phyloP scores from a whole-genome alignment of 2,329 filamentous ascomycete genomes.

The Lecanosticta acicola region DNA sequence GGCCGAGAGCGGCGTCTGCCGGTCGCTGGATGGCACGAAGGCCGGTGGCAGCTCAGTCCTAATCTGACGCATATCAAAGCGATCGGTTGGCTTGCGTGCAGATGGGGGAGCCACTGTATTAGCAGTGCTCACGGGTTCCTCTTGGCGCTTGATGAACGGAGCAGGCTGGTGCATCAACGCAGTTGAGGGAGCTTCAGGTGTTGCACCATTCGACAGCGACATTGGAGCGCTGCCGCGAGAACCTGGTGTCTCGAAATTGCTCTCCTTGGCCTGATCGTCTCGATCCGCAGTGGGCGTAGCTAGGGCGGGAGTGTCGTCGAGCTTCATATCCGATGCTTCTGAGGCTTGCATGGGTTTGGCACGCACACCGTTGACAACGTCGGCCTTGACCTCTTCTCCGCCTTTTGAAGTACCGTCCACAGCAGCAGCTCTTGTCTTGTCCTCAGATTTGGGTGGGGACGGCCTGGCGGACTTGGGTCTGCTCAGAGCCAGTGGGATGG shows the following conservation, averaged over 20 bases:
- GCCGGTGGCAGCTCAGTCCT: slow-evolving; percentile 29
- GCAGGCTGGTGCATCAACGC: slow-evolving; percentile 2
- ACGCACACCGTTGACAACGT: neutral
- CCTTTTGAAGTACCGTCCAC: neutral
- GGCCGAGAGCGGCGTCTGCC: slow-evolving; percentile 22
- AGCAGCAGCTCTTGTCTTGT: slow-evolving; percentile 3
- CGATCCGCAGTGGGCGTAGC: neutral
- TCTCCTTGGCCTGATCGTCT: slow-evolving; percentile 2
- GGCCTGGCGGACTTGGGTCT: slow-evolving; percentile 20
- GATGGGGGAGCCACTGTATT: slow-evolving; percentile 10
- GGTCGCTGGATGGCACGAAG: slow-evolving; percentile 27
- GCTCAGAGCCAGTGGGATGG: slow-evolving; percentile 29
- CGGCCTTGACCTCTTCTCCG: neutral
- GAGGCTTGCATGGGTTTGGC: neutral
- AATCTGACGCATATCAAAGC: slow-evolving; percentile 25
- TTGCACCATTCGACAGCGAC: slow-evolving; percentile 14
- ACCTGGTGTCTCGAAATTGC: slow-evolving; percentile 10
- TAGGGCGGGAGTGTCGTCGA: neutral
- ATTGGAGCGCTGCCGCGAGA: slow-evolving; percentile 17
- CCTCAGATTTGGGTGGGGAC: slow-evolving; percentile 11
- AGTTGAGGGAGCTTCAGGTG: slow-evolving; percentile 7
- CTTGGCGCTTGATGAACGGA: slow-evolving; percentile 10
- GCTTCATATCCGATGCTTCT: neutral
- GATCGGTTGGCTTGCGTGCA: slow-evolving; percentile 17
- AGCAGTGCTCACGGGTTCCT: slow-evolving; percentile 4